These are phyloP conservation scores for Echites panduratus DNA, from an alignment of 257 asterid genomes.

Conservation along the genomic window DNA sequence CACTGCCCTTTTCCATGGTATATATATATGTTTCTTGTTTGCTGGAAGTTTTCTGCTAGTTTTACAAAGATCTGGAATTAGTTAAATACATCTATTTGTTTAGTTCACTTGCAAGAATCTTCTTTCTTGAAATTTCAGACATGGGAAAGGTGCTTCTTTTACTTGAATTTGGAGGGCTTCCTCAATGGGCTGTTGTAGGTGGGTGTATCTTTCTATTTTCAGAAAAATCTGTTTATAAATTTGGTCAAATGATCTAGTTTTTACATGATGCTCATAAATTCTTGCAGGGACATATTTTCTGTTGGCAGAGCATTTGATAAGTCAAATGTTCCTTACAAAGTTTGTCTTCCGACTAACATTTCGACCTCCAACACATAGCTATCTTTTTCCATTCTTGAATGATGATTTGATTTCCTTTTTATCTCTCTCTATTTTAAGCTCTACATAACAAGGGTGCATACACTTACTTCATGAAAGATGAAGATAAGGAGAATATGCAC, in stretches of 20 bases:
- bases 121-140: too few relatives aligned
- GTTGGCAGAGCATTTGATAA: constrained; percentile 49
- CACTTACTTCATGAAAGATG: constrained; percentile 34
- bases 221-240: too few relatives aligned
- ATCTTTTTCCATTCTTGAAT: not conserved
- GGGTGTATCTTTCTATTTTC: too few relatives aligned
- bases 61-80: too few relatives aligned
- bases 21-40: too few relatives aligned
- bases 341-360: not conserved
- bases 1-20: constrained; percentile 43
- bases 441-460: constrained; percentile 35
- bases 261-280: too few relatives aligned
- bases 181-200: constrained; percentile 48
- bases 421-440: constrained; percentile 26
- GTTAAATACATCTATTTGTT: too few relatives aligned
- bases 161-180: constrained; percentile 40
- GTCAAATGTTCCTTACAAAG: constrained; percentile 37
- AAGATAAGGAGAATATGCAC: constrained; percentile 32
- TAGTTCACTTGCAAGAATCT: not conserved
- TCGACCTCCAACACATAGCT: not conserved
- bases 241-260: too few relatives aligned
- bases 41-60: too few relatives aligned
- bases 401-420: not conserved
- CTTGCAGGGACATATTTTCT: too few relatives aligned
- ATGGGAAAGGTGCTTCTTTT: constrained; percentile 39